Percentiles rank a stretch among this genome's conserved stretches.
phyloP scores from a whole-genome alignment of 2,329 filamentous ascomycete species.

The Claviceps sorghi region DNA sequence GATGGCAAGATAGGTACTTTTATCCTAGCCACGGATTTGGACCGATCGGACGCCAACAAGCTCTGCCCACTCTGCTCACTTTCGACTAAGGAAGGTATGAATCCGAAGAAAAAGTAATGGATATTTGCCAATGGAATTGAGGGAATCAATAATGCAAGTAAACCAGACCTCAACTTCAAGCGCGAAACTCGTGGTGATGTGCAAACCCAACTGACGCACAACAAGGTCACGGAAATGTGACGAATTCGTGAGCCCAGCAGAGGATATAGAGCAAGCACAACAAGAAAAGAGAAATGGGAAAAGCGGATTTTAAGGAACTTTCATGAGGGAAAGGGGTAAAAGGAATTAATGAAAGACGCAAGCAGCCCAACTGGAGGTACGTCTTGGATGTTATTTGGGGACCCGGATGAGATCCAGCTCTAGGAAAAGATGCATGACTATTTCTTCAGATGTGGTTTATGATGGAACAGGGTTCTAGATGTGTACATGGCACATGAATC shows the following conservation, averaged over 20 bases:
- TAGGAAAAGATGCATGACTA: neutral
- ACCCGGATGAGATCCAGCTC: neutral
- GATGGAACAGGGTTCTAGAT: conserved; percentile 3
- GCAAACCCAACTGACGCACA: neutral
- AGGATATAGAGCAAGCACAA: neutral
- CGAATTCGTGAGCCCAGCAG: neutral
- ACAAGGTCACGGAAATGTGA: neutral
- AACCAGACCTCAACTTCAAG: neutral
- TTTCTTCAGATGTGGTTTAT: neutral
- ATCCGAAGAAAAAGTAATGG: neutral
- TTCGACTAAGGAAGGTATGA: neutral
- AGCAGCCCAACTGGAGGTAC: neutral
- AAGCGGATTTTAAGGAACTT: neutral
- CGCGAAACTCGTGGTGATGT: neutral
- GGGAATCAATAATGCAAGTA: neutral
- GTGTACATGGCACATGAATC: neutral
- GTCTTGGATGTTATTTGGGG: neutral
- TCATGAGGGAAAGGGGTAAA: neutral
- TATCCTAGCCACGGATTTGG: neutral
- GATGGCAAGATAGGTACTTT: neutral
- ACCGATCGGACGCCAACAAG: neutral
- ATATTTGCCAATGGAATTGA: neutral
- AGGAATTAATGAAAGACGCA: neutral
- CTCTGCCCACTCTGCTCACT: conserved; percentile 1
- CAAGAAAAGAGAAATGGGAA: neutral